Conservation (phyloP, 768 basidiomycete genomes). For the Lentinula raphanica region DNA sequence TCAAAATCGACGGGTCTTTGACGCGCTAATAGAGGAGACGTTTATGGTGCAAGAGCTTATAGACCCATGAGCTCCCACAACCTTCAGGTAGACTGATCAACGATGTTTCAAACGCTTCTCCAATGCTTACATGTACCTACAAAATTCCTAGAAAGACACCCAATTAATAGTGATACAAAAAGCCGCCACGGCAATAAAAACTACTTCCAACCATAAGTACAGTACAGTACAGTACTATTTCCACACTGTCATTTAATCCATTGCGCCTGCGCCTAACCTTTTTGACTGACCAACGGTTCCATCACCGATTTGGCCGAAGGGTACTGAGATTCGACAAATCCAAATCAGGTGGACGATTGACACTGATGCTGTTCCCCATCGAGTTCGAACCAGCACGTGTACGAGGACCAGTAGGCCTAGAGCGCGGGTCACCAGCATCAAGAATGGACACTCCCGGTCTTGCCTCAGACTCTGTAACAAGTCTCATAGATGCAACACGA, state of each 20-base stretch:
- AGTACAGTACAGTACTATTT: neutral
- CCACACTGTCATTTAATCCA: neutral
- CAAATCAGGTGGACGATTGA: conserved; percentile 20
- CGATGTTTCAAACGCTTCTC: too few species aligned
- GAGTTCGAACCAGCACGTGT: conserved; percentile 17
- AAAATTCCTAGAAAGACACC: too few species aligned
- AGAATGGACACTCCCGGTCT: neutral
- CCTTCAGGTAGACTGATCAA: too few species aligned
- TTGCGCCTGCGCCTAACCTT: neutral
- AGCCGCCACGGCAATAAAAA: neutral
- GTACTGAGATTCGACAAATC: conserved; percentile 23
- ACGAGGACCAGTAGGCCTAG: conserved; percentile 33
- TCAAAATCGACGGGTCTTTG: too few species aligned
- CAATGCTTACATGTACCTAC: too few species aligned
- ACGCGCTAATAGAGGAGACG: too few species aligned
- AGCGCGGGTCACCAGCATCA: conserved; percentile 12
- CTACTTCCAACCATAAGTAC: neutral
- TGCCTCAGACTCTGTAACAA: neutral
- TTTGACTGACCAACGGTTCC: neutral
- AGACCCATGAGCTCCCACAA: too few species aligned
- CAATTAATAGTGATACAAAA: too few species aligned
- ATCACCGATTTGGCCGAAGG: conserved; percentile 1
- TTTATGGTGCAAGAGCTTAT: too few species aligned
- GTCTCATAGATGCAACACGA: neutral
- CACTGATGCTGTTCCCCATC: conserved; percentile 14